Evolutionary conservation across 2,329 filamentous ascomycete species (phyloP).

Genomic region (Cordyceps militaris): DNA sequence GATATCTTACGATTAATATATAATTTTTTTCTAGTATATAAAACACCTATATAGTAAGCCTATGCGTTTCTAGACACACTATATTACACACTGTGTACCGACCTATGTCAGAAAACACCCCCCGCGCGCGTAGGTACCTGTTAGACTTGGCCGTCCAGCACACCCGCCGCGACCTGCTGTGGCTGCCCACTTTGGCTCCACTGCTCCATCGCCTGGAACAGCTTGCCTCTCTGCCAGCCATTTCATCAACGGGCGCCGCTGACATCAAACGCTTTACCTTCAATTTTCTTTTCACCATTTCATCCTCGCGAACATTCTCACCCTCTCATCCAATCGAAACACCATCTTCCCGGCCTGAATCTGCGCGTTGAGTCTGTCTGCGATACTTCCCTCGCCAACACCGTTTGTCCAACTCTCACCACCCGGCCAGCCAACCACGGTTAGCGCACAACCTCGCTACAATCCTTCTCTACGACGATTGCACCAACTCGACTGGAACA

Average conservation of each 20-base stretch:
- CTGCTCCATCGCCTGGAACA: neutral
- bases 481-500: neutral
- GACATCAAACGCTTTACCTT: neutral
- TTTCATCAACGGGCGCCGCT: constrained; percentile 7
- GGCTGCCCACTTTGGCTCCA: neutral
- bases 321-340: neutral
- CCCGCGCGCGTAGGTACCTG: too few species aligned
- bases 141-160: too few species aligned
- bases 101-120: too few species aligned
- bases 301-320: neutral
- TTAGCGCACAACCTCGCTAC: neutral
- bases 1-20: too few species aligned
- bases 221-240: neutral
- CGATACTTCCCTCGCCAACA: neutral
- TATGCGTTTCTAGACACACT: too few species aligned
- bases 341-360: neutral
- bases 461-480: neutral
- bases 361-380: neutral
- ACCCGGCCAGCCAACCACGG: neutral
- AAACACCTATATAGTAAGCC: too few species aligned
- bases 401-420: neutral
- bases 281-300: neutral
- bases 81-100: too few species aligned
- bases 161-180: neutral
- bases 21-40: constrained; percentile 27